phyloP scores from a whole-genome alignment of 2,329 filamentous ascomycete species.

The Tolypocladium tropicale region DNA sequence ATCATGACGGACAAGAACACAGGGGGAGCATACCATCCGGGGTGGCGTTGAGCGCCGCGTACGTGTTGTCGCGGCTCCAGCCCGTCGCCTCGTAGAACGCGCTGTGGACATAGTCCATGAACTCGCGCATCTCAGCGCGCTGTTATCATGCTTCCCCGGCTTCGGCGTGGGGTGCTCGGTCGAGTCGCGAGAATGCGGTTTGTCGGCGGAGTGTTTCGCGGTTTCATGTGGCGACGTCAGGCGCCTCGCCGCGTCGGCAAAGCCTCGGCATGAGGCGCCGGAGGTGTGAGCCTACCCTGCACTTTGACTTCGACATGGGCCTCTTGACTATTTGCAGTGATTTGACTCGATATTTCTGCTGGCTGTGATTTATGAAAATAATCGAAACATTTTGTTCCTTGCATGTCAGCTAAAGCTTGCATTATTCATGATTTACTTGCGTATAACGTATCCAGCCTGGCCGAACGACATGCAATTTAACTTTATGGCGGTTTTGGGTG shows the following conservation, averaged over 20 bases:
- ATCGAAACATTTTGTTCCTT: too few species aligned
- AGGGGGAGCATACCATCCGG: slow-evolving; percentile 51
- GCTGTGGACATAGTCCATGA: slow-evolving; percentile 94
- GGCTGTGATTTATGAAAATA: too few species aligned
- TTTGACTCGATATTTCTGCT: not conserved
- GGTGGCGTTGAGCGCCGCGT: slow-evolving; percentile 75
- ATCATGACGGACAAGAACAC: not conserved
- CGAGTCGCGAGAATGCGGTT: not conserved
- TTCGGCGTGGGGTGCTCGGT: not conserved
- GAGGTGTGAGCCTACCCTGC: not conserved
- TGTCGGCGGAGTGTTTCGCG: not conserved
- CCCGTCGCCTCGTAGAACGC: slow-evolving; percentile 78
- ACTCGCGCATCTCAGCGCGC: slow-evolving; percentile 65
- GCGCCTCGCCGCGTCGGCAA: not conserved
- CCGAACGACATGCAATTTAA: too few species aligned
- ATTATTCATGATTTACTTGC: too few species aligned
- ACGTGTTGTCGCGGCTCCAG: slow-evolving; percentile 90
- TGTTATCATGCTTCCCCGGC: slow-evolving; percentile 13
- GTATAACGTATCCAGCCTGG: too few species aligned
- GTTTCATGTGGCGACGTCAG: not conserved
- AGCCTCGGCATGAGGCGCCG: not conserved
- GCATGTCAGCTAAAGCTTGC: too few species aligned
- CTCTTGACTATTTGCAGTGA: not conserved
- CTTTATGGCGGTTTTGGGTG: too few species aligned
- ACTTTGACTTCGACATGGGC: not conserved